phyloP scores from a whole-genome alignment of 495 filamentous ascomycete genomes.

The Ascobolus immersus region DNA sequence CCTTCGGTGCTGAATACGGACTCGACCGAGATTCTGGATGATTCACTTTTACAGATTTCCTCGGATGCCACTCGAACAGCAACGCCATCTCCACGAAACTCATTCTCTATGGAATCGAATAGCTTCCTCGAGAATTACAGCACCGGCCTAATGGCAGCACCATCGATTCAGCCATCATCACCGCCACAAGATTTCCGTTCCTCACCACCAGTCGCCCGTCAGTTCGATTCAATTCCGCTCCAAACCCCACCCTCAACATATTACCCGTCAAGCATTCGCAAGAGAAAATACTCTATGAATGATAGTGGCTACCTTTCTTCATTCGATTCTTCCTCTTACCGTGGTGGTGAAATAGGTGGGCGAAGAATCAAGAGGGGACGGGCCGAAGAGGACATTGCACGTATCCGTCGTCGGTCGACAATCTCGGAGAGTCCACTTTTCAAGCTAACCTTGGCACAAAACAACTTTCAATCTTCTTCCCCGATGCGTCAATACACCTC shows the following conservation, averaged over 20 bases:
- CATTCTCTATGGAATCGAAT: too few relatives aligned
- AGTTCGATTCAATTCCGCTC: slow-evolving; percentile 32
- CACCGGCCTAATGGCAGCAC: too few relatives aligned
- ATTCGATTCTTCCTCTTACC: slow-evolving; percentile 65
- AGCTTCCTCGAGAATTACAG: too few relatives aligned
- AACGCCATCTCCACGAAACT: too few relatives aligned
- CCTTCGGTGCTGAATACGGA: too few relatives aligned
- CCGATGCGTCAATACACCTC: slow-evolving; percentile 29
- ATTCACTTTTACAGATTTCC: too few relatives aligned
- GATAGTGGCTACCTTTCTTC: slow-evolving; percentile 97
- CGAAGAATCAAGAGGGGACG: slow-evolving; percentile 64
- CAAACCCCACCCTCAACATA: slow-evolving; percentile 53
- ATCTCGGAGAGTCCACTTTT: slow-evolving; percentile 68
- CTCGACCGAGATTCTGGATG: too few relatives aligned
- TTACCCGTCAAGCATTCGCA: slow-evolving; percentile 34
- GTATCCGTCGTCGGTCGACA: slow-evolving; percentile 72
- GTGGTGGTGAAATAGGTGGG: slow-evolving; percentile 39
- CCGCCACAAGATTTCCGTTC: slow-evolving; percentile 34
- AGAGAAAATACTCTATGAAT: slow-evolving; percentile 54
- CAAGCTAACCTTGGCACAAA: slow-evolving; percentile 21
- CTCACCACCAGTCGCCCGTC: slow-evolving; percentile 59
- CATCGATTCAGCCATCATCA: slow-evolving; percentile 13
- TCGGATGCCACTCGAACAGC: too few relatives aligned
- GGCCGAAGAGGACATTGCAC: slow-evolving; percentile 85
- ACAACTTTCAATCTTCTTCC: slow-evolving; percentile 34